Conservation (phyloP, 371 early-diverging fungal species). For the Rhizomucor miehei region DNA sequence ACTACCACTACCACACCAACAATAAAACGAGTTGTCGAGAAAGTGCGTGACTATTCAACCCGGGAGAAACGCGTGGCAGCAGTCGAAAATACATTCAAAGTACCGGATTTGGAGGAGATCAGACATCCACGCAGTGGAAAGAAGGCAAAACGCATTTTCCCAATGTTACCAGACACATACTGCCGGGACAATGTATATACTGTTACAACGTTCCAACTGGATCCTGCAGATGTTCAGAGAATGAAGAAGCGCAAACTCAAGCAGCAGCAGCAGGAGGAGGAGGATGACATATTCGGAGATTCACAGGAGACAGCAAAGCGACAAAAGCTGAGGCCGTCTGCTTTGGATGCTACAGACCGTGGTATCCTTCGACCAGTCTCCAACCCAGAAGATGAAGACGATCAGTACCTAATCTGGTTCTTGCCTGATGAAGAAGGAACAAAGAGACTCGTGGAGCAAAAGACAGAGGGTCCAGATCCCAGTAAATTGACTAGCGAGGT, state of each 20-base stretch:
- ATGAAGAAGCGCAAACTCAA: constrained; percentile 20
- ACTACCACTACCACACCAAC: background rate
- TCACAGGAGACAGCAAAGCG: background rate
- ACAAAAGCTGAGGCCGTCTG: constrained; percentile 1
- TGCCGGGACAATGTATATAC: constrained; percentile 68
- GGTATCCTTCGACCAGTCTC: constrained; percentile 60
- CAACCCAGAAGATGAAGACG: constrained; percentile 48
- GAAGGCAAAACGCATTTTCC: constrained; percentile 71
- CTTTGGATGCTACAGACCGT: constrained; percentile 47
- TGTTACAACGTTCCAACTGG: constrained; percentile 67
- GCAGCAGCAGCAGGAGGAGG: background rate
- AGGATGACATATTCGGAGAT: background rate
- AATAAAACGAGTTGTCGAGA: background rate
- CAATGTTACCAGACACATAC: constrained; percentile 73
- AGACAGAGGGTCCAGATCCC: constrained; percentile 11
- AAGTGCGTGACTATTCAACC: constrained; percentile 41
- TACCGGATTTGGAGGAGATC: constrained; percentile 48
- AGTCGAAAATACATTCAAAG: constrained; percentile 72
- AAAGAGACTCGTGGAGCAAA: constrained; percentile 29
- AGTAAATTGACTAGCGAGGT: constrained; percentile 6
- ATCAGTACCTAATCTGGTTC: constrained; percentile 49
- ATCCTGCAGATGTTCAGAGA: constrained; percentile 60
- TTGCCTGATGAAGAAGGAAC: constrained; percentile 41
- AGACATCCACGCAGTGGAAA: constrained; percentile 75
- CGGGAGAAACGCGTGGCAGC: constrained; percentile 64